Evolutionary conservation across 768 basidiomycete genomes (phyloP).

Genomic region (Artomyces pyxidatus): DNA sequence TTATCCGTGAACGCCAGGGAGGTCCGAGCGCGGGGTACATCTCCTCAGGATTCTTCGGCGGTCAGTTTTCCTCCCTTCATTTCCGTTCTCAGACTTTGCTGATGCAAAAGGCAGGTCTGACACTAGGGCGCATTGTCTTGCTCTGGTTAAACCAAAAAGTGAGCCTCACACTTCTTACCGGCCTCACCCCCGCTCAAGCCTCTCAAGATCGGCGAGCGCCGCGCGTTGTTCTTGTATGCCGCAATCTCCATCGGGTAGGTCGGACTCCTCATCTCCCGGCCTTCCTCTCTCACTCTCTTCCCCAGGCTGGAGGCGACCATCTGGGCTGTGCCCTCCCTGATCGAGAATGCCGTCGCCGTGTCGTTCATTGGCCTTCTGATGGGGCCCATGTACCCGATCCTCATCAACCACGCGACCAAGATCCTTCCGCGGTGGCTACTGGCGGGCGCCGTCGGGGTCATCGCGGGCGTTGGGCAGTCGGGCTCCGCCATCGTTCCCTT

Average conservation of each 20-base stretch:
- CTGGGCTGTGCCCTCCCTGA: conserved; percentile 44
- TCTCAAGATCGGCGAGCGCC: conserved; percentile 26
- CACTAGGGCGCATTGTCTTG: conserved; percentile 8
- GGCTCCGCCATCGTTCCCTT: conserved; percentile 70
- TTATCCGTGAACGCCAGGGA: conserved; percentile 31
- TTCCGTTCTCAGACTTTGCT: not conserved
- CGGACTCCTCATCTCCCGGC: not conserved
- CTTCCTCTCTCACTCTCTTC: not conserved
- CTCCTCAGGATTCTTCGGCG: conserved; percentile 35
- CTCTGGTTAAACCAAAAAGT: conserved; percentile 1
- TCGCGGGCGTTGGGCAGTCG: conserved; percentile 45
- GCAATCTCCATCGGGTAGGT: conserved; percentile 28
- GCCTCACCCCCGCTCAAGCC: not conserved
- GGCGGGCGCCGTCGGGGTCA: conserved; percentile 39
- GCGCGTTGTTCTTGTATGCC: conserved; percentile 26
- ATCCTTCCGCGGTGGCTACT: conserved; percentile 68
- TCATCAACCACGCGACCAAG: conserved; percentile 61
- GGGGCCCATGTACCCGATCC: conserved; percentile 46
- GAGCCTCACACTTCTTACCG: too few relatives aligned
- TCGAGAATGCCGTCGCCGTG: conserved; percentile 44
- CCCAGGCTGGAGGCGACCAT: conserved; percentile 37
- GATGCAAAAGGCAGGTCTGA: conserved; percentile 1
- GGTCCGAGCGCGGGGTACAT: conserved; percentile 33
- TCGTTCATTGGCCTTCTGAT: conserved; percentile 28
- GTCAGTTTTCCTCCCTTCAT: conserved; percentile 4